Evolutionary conservation across 805 yeast species (phyloP).

Genomic region (Candida nemodendra): DNA sequence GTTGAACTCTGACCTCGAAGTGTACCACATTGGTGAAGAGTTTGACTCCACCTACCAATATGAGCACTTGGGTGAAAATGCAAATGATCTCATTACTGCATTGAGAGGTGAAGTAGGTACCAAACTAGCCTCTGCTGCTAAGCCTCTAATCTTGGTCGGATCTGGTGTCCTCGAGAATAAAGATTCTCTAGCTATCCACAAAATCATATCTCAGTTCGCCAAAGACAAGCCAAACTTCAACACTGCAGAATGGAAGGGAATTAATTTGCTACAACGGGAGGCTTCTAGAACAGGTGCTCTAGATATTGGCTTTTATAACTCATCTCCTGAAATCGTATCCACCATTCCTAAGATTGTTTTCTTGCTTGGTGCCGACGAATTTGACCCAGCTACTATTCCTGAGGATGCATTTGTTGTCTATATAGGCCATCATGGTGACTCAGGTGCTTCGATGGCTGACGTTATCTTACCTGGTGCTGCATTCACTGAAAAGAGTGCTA

Average conservation of each 20-base stretch:
- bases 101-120: conserved; percentile 67
- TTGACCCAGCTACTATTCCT: conserved; percentile 67
- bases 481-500: conserved; percentile 82
- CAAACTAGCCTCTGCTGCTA: conserved; percentile 61
- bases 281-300: conserved; percentile 87
- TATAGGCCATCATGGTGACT: conserved; percentile 91
- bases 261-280: conserved; percentile 76
- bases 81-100: conserved; percentile 55
- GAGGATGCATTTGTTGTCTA: conserved; percentile 83
- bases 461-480: conserved; percentile 86
- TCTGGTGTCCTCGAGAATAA: conserved; percentile 70
- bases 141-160: conserved; percentile 79
- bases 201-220: conserved; percentile 60
- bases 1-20: conserved; percentile 63
- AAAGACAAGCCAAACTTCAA: conserved; percentile 55
- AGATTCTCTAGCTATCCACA: conserved; percentile 62
- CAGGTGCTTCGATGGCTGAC: conserved; percentile 85
- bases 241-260: conserved; percentile 77
- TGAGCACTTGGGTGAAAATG: conserved; percentile 61
- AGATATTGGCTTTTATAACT: conserved; percentile 72
- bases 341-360: conserved; percentile 71
- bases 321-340: conserved; percentile 43
- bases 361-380: conserved; percentile 82
- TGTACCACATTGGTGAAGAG: conserved; percentile 70
- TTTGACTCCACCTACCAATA: conserved; percentile 76